Evolutionary conservation across 306 rosid species (phyloP).

Genomic region (Cyamopsis tetragonoloba): DNA sequence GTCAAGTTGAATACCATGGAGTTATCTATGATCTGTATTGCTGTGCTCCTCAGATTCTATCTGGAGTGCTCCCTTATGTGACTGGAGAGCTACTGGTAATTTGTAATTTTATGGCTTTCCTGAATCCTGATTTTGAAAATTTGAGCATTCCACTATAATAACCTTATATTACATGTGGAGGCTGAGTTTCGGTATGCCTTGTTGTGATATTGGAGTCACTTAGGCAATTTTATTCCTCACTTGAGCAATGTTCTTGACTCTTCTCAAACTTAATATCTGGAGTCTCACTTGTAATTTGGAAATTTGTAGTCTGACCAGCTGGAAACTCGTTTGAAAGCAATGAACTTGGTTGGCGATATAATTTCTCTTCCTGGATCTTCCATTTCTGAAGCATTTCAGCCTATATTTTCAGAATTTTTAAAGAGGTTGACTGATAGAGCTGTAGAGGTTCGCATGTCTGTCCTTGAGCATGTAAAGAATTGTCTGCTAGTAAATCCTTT

Average conservation of each 20-base stretch:
- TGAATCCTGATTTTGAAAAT: not conserved
- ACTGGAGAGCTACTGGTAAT: conserved; percentile 96
- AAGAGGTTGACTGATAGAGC: conserved; percentile 93
- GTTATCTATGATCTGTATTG: conserved; percentile 86
- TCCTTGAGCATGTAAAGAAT: conserved; percentile 76
- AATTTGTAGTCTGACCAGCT: conserved; percentile 84
- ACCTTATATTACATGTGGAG: conserved; percentile 18
- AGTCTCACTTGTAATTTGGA: conserved; percentile 31
- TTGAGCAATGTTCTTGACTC: not conserved
- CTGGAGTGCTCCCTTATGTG: conserved; percentile 80
- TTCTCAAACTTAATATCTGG: conserved; percentile 18
- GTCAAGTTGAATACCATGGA: conserved; percentile 69
- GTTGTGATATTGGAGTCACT: conserved; percentile 4
- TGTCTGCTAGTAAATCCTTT: conserved; percentile 75
- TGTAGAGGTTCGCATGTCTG: conserved; percentile 88
- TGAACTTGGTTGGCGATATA: conserved; percentile 86
- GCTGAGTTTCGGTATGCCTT: conserved; percentile 2
- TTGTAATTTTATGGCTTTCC: conserved; percentile 22
- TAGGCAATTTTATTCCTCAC: not conserved
- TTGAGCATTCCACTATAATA: not conserved
- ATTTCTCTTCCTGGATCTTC: conserved; percentile 72
- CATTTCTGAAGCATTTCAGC: conserved; percentile 81
- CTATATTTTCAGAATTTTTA: conserved; percentile 84
- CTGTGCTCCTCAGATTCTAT: conserved; percentile 80
- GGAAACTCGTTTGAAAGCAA: conserved; percentile 87